Base-by-base conservation (phyloP, 2,329 filamentous ascomycete species). In the Scleromitrula shiraiana region DNA sequence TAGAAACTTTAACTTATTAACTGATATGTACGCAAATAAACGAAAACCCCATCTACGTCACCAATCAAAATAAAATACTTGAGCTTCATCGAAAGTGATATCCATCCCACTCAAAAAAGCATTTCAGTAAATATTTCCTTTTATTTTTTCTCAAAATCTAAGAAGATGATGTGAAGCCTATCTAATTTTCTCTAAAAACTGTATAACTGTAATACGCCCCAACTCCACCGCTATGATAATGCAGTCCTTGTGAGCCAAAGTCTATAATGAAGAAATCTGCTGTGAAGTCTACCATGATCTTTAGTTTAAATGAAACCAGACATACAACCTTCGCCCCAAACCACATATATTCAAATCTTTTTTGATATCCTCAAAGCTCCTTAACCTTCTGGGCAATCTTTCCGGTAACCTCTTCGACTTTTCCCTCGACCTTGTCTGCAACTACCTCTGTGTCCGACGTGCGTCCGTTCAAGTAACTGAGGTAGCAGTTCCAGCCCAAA, bases 401-500 rank as follows among this genome's bases (percentile, higher is more conserved):
- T n/a, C 44, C 36, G 12, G 33, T 17, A 22, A 37, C 33, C 33
- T 45, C 9, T 10, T 27, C 49, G 10, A n/a, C n/a, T n/a, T n/a
- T n/a, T n/a, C n/a, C n/a, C n/a, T n/a, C n/a, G n/a, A n/a, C n/a
- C n/a, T n/a, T n/a, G n/a, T n/a, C n/a, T n/a, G n/a, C n/a, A n/a
- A n/a, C n/a, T n/a, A 46, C 38, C 19, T 35, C 37, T n/a, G 23
- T 29, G 10, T 44, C 46, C 9, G 45, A 37, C 4, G 22, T 41
- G 5, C 50, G 42, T 22, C 51, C 50, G 27, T 65, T 67, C 29
- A 65, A 51, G 45, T 56, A 65, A 51, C 66, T 68, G 27, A 68
- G 51, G 41, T 68, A 68, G 43, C 66, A 68, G 53, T 68, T 68
- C 67, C 67, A 68, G 27, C 80, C 82, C 57, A 86, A 68, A 51